Percentiles rank a stretch among this genome's conserved stretches.
Conservation (phyloP, 2,329 filamentous ascomycete genomes). For the Fusarium sarcochroum region DNA sequence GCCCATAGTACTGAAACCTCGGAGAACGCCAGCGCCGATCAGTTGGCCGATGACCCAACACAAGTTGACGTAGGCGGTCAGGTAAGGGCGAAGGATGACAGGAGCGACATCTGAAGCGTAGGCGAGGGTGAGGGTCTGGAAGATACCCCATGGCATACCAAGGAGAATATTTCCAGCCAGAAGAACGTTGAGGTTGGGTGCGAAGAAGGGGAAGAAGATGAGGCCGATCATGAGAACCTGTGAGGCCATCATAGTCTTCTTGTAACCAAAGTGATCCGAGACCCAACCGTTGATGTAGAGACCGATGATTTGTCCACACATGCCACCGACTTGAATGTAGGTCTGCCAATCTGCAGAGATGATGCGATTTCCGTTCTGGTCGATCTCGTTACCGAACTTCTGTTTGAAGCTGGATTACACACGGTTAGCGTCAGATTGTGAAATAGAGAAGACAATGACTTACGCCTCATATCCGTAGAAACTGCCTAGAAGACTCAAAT, state of each 20-base stretch:
- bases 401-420: conserved; percentile 9
- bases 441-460: conserved; percentile 57
- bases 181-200: conserved; percentile 56
- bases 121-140: conserved; percentile 62
- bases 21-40: conserved; percentile 58
- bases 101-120: conserved; percentile 64
- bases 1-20: conserved; percentile 55
- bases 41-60: conserved; percentile 66
- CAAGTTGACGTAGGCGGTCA: conserved; percentile 63
- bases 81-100: conserved; percentile 61
- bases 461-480: conserved; percentile 51
- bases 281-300: conserved; percentile 32
- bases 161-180: conserved; percentile 61
- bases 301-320: conserved; percentile 26
- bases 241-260: conserved; percentile 55
- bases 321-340: conserved; percentile 31
- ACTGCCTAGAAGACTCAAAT: conserved; percentile 46
- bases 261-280: conserved; percentile 21
- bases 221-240: conserved; percentile 55
- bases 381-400: conserved; percentile 29
- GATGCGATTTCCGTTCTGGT: conserved; percentile 13
- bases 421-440: conserved; percentile 50
- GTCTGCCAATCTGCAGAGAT: conserved; percentile 28
- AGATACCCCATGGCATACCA: conserved; percentile 62
- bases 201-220: conserved; percentile 65